Conservation (phyloP, 768 basidiomycete species). For the Tulasnella sp. region DNA sequence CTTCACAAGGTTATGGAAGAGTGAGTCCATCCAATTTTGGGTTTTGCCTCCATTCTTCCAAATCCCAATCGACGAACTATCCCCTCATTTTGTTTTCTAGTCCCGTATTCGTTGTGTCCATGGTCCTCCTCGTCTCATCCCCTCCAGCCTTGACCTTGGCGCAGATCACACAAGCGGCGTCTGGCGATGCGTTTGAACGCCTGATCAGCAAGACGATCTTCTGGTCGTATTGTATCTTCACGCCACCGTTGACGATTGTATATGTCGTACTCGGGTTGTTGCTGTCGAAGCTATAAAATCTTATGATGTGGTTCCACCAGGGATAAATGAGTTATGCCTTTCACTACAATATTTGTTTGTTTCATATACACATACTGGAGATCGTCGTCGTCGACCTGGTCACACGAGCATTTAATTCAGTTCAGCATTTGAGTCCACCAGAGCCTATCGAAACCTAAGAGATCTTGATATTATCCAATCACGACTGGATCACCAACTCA, state of each 20-base stretch:
- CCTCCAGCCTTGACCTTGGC: slow-evolving; percentile 70
- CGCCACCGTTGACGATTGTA: slow-evolving; percentile 69
- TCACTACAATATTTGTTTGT: too few relatives aligned
- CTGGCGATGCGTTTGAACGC: slow-evolving; percentile 81
- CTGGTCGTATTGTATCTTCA: slow-evolving; percentile 83
- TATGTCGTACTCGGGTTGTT: slow-evolving; percentile 65
- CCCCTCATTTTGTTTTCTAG: slow-evolving; percentile 29
- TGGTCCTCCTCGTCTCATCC: slow-evolving; percentile 68
- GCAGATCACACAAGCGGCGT: slow-evolving; percentile 78
- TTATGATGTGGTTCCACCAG: too few relatives aligned
- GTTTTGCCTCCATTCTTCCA: background rate
- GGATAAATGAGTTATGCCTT: too few relatives aligned
- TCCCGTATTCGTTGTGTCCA: slow-evolving; percentile 78
- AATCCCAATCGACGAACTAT: background rate
- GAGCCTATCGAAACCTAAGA: too few relatives aligned
- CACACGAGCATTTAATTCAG: too few relatives aligned
- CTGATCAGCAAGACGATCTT: slow-evolving; percentile 86
- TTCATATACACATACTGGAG: too few relatives aligned
- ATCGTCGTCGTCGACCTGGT: too few relatives aligned
- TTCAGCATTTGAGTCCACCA: too few relatives aligned
- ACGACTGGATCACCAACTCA: too few relatives aligned
- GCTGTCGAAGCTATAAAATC: slow-evolving; percentile 25
- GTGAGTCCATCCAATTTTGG: slow-evolving; percentile 35
- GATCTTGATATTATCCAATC: too few relatives aligned
- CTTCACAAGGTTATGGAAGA: slow-evolving; percentile 59